Evolutionary conservation across 2,329 filamentous ascomycete species (phyloP), one percentile per base, ranked within the genome.

Genomic region (Alternaria sp.): DNA sequence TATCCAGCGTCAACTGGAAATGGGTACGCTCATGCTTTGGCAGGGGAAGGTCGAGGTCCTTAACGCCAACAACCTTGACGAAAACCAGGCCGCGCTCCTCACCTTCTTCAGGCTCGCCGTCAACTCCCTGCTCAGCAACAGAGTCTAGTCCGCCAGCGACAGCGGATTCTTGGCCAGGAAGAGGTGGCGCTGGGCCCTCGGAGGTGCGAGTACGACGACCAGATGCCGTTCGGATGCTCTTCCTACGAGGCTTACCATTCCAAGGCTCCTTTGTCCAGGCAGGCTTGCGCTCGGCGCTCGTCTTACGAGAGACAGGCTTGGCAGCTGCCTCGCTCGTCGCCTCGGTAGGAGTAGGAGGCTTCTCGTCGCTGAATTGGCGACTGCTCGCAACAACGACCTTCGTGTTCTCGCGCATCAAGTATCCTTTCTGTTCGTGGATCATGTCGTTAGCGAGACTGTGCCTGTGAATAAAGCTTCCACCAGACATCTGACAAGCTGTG

Each of bases 51-150:
- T 97, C 94, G 38, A 99, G 85, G 71, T 98, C 94, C 78, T 98
- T 98, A 65, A 98, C 93, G 44, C 94, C 94, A 78, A 98, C 91
- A n/a, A 99, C 95, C 83, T 99, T 99, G 67, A 99, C 94, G 72
- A 99, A 99, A 2, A 99, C 85, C 62, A 95, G 86, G 9, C 95
- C 95, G 69, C 95, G 86, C 80, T 99, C 95, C 59, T 89, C 90
- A 54, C 89, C 92, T 59, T 97, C 94, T 55, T 92, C 90, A 9
- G 87, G 86, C 5, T 85, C 82, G 43, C 86, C 85, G 58, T 84
- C 85, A 58, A 84, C 77, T 49, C 92, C 90, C 62, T 90, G 88
- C 72, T 97, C 93, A 4, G 86, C 83, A 18, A 93, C 85, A 6
- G 88, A 85, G 53, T 87, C 87, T 4, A 93, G 75, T 7, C 81